Evolutionary conservation across 306 rosid species (phyloP).

Genomic region (Corylus heterophylla): DNA sequence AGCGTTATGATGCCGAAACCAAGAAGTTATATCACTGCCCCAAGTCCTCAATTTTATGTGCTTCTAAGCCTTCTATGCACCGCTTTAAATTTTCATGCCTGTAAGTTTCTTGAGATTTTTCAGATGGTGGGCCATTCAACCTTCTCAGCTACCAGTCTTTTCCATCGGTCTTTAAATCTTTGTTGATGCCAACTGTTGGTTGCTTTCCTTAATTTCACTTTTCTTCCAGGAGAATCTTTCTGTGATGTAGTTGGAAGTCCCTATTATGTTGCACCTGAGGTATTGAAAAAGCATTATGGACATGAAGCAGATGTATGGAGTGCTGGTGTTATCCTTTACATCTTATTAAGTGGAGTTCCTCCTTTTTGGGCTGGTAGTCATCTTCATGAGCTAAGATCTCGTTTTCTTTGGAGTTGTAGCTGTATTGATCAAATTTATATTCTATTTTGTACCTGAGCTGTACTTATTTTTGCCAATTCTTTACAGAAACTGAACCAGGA

Average conservation of each 20-base stretch:
- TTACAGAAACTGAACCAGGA: slow-evolving; percentile 79
- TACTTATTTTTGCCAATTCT: slow-evolving; percentile 25
- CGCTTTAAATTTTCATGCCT: too few relatives aligned
- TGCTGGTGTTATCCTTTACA: slow-evolving; percentile 91
- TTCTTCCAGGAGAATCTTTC: slow-evolving; percentile 63
- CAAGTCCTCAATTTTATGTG: not conserved
- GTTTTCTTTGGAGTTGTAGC: slow-evolving; percentile 4
- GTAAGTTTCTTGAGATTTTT: not conserved
- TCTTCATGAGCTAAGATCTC: slow-evolving; percentile 23
- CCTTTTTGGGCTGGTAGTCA: slow-evolving; percentile 91
- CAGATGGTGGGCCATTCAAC: not conserved
- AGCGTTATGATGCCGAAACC: not conserved
- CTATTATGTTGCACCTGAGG: slow-evolving; percentile 89
- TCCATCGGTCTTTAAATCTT: slow-evolving; percentile 3
- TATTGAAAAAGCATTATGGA: slow-evolving; percentile 73
- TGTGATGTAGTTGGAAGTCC: slow-evolving; percentile 86
- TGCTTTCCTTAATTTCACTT: slow-evolving; percentile 20
- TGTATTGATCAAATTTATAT: slow-evolving; percentile 6
- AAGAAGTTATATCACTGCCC: not conserved
- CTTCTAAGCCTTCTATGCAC: not conserved
- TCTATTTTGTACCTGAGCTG: slow-evolving; percentile 12
- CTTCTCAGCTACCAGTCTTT: slow-evolving; percentile 1
- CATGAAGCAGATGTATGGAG: slow-evolving; percentile 93
- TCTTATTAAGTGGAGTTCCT: slow-evolving; percentile 85
- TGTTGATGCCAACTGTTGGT: slow-evolving; percentile 1